phyloP scores from a whole-genome alignment of 352 stramenopile genomes.

The Phytophthora sp. region DNA sequence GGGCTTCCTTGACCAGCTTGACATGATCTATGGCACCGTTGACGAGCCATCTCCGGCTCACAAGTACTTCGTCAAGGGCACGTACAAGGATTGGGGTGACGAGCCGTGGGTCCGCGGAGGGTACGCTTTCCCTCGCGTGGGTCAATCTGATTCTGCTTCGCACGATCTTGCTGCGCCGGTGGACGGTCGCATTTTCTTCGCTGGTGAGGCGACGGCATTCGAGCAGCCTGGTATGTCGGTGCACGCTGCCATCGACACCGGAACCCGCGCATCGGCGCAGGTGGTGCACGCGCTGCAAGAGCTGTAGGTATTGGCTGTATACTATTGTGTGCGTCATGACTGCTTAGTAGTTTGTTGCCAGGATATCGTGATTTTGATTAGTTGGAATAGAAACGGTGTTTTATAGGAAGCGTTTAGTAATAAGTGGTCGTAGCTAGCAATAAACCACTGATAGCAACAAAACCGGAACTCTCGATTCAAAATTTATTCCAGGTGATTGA shows the following conservation, averaged over 20 bases:
- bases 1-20: conserved; percentile 73
- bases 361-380: neutral
- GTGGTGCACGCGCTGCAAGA: conserved; percentile 51
- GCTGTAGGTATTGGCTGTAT: too few relatives aligned
- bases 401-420: neutral
- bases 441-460: too few relatives aligned
- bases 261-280: conserved; percentile 64
- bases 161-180: conserved; percentile 64
- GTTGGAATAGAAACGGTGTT: neutral
- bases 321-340: too few relatives aligned
- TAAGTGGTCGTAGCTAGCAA: too few relatives aligned
- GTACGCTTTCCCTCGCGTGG: conserved; percentile 80
- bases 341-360: too few relatives aligned
- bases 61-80: conserved; percentile 71
- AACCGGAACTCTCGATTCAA: conserved; percentile 5
- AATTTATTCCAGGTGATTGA: conserved; percentile 31
- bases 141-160: conserved; percentile 66
- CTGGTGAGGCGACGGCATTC: conserved; percentile 80
- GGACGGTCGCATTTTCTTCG: conserved; percentile 79
- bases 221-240: conserved; percentile 86
- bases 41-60: conserved; percentile 60
- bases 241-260: conserved; percentile 83
- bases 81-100: conserved; percentile 82
- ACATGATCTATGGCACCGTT: conserved; percentile 74
- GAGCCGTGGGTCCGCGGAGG: conserved; percentile 71